Evolutionary conservation across 176 grass and related monocot genomes (phyloP), one percentile per base, ranked within the genome.

Genomic region (Cymbopogon citratus): DNA sequence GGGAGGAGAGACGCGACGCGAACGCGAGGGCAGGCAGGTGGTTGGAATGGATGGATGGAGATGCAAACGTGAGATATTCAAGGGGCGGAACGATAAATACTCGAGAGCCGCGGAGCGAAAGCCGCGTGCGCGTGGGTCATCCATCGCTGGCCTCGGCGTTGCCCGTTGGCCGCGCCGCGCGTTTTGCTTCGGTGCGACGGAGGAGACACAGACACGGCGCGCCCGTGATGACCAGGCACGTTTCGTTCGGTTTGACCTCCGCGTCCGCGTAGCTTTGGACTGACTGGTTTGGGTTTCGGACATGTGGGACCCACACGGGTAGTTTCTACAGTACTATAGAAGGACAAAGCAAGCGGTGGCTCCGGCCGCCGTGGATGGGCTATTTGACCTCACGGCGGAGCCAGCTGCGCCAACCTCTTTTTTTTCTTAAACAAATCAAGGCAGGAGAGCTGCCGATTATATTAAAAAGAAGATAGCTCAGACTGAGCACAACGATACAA

Each of bases 71-170:
- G 54, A 43, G 69, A 31, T 73, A 63, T 16, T 31, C 7, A n/a
- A 34, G 71, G 81, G 75, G 51, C 26, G 44, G 61, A 12, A 38
- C 60, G 35, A 78, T 81, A 88, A 85, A 78, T 85, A 76, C 52
- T 27, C 78, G 43, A 15, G 25, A 48, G 15, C 12, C 31, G n/a
- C 24, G 75, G 14, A 21, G 60, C 60, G 60, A 27, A 27, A 62
- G 60, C 60, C 60, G 60, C 60, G 24, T 62, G 24, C 59, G 51
- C 51, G 38, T 73, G 44, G 71, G 75, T 45, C 60, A 4, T 65
- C 76, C 38, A 4, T 78, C 75, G 75, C 21, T 75, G 41, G 41
- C 56, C 70, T 74, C 44, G 44, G 14, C 48, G 48, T 51, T 19
- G 48, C 4, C 46, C 62, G 72, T 43, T 61, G 67, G 9, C 54